Percentiles rank a stretch among this genome's conserved stretches.
These are phyloP conservation scores for Fraxinus excelsior DNA, from an alignment of 257 asterid genomes.

Conservation along the genomic window DNA sequence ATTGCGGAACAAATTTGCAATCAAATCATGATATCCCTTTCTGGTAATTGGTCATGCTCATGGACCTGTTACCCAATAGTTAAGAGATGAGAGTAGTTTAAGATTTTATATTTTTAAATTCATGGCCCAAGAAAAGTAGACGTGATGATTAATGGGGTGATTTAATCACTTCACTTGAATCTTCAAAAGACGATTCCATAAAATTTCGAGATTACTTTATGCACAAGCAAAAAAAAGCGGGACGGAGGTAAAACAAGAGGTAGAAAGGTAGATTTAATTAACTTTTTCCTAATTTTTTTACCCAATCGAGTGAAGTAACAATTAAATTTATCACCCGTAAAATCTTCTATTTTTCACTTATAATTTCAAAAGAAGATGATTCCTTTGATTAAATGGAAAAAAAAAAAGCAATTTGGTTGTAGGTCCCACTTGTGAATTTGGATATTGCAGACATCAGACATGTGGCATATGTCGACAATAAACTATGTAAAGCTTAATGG, in stretches of 20 bases:
- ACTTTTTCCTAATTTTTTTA: too few relatives aligned
- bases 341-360: too few relatives aligned
- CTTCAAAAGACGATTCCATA: too few relatives aligned
- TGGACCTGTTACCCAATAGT: background rate
- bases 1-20: background rate
- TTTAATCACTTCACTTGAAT: background rate
- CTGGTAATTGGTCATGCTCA: background rate
- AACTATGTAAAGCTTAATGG: background rate
- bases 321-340: too few relatives aligned
- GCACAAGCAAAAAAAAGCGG: background rate
- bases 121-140: background rate
- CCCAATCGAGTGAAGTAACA: too few relatives aligned
- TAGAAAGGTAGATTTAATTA: background rate
- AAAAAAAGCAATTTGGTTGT: too few relatives aligned
- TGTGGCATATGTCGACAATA: background rate
- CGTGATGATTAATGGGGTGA: background rate
- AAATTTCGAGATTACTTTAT: background rate
- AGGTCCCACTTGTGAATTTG: background rate
- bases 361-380: too few relatives aligned
- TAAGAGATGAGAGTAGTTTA: background rate
- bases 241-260: background rate
- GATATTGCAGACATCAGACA: background rate
- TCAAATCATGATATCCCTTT: background rate
- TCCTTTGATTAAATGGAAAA: too few relatives aligned
- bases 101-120: background rate